Conservation (phyloP, 768 basidiomycete genomes). For the Podaxis mareebaensis region DNA sequence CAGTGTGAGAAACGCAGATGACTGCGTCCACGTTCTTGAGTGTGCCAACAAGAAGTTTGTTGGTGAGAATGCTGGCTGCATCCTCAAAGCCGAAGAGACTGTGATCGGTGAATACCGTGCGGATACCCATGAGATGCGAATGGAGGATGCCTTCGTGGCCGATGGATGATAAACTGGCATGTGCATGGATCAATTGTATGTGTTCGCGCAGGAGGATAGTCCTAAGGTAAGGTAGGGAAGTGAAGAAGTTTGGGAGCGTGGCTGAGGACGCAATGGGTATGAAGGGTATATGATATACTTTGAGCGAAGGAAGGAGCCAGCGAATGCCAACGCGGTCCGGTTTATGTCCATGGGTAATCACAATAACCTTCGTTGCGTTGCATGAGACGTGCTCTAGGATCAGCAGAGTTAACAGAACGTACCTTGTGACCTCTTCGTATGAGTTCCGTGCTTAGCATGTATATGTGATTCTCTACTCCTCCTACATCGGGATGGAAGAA, state of each 20-base stretch:
- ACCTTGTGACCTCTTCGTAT: slow-evolving; percentile 86
- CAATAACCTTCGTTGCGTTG: slow-evolving; percentile 65
- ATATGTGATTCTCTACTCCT: slow-evolving; percentile 96
- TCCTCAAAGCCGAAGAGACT: slow-evolving; percentile 96
- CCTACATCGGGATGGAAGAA: slow-evolving; percentile 95
- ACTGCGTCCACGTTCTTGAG: slow-evolving; percentile 91
- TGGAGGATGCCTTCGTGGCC: slow-evolving; percentile 94
- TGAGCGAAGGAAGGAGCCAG: slow-evolving; percentile 83
- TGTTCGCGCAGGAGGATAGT: slow-evolving; percentile 86
- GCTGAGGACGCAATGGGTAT: slow-evolving; percentile 88
- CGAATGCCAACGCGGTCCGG: slow-evolving; percentile 87
- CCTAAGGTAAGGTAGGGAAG: slow-evolving; percentile 88
- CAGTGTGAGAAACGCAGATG: slow-evolving; percentile 96
- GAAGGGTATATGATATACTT: slow-evolving; percentile 94
- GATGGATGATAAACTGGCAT: slow-evolving; percentile 86
- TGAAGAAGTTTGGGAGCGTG: slow-evolving; percentile 92
- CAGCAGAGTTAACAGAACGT: slow-evolving; percentile 15
- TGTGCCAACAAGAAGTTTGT: slow-evolving; percentile 88
- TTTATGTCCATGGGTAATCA: slow-evolving; percentile 91
- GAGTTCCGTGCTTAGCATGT: slow-evolving; percentile 84
- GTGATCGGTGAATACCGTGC: slow-evolving; percentile 96
- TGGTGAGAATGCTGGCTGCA: slow-evolving; percentile 95
- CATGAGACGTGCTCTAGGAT: background rate
- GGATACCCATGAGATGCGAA: slow-evolving; percentile 80
- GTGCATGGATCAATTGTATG: slow-evolving; percentile 87